These are phyloP conservation scores for Scenedesmus sp. DNA, from an alignment of 163 green algal genomes.

Conservation along the genomic window DNA sequence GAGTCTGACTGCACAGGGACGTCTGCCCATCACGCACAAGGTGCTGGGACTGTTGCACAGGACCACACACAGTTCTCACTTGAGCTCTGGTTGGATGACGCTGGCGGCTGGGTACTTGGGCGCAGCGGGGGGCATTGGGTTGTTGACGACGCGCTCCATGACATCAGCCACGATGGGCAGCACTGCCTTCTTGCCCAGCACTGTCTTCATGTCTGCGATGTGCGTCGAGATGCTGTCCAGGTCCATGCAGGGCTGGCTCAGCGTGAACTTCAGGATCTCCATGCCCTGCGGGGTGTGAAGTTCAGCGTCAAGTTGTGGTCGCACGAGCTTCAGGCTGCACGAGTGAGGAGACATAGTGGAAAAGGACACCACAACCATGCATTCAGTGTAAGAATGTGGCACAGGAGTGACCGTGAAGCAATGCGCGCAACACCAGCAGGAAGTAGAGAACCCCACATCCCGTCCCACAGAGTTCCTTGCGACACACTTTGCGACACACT, in stretches of 20 bases:
- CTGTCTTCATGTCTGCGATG: slow-evolving; percentile 24
- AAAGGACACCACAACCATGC: slow-evolving; percentile 13
- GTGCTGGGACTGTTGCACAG: neutral
- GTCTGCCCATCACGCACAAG: neutral
- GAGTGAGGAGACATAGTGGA: neutral
- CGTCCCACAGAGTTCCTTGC: too few relatives aligned
- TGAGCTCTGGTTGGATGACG: slow-evolving; percentile 50
- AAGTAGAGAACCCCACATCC: too few relatives aligned
- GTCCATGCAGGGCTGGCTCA: slow-evolving; percentile 29
- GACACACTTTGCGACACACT: too few relatives aligned
- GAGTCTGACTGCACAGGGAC: too few relatives aligned
- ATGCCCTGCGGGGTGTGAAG: slow-evolving; percentile 4
- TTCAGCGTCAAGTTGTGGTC: neutral
- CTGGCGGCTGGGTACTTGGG: slow-evolving; percentile 39
- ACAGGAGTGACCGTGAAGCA: too few relatives aligned
- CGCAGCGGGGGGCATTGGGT: slow-evolving; percentile 6
- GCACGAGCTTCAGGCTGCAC: neutral
- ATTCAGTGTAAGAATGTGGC: too few relatives aligned
- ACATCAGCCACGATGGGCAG: slow-evolving; percentile 31
- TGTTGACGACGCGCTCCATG: slow-evolving; percentile 28
- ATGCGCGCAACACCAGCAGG: too few relatives aligned
- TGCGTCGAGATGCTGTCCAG: slow-evolving; percentile 15
- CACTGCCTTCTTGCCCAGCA: slow-evolving; percentile 29
- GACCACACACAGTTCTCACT: neutral
- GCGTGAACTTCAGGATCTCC: slow-evolving; percentile 51